Evolutionary conservation across 1,139 yeast genomes (phyloP).

Genomic region (Yamadazyma kanchanaburiensis): DNA sequence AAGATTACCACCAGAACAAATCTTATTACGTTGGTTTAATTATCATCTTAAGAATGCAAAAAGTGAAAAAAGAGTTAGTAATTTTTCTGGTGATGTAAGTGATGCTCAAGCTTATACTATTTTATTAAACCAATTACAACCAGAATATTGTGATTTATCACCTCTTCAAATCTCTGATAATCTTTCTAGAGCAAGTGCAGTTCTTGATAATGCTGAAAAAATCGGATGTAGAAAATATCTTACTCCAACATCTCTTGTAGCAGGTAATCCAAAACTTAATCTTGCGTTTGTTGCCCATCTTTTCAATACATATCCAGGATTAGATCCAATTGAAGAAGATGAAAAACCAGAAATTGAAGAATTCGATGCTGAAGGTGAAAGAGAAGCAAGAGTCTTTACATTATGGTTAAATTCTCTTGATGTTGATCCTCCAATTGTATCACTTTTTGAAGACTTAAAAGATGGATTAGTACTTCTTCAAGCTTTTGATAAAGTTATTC

Average conservation of each 20-base stretch:
- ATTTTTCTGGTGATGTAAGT: constrained; percentile 82
- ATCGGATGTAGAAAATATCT: constrained; percentile 90
- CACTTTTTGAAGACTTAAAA: constrained; percentile 88
- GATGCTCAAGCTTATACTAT: constrained; percentile 97
- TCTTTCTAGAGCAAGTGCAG: constrained; percentile 79
- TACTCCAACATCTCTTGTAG: constrained; percentile 88
- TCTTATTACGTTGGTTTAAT: constrained; percentile 94
- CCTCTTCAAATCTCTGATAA: constrained; percentile 79
- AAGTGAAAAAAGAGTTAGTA: constrained; percentile 79
- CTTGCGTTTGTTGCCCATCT: constrained; percentile 96
- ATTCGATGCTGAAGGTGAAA: constrained; percentile 98
- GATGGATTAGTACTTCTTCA: constrained; percentile 88
- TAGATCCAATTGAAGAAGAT: constrained; percentile 90
- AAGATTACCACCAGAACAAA: constrained; percentile 97
- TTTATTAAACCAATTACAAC: constrained; percentile 81
- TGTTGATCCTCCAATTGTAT: constrained; percentile 91
- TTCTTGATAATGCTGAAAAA: constrained; percentile 82
- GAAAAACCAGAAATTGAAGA: constrained; percentile 90
- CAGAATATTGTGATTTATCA: constrained; percentile 73
- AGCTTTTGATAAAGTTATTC: constrained; percentile 94
- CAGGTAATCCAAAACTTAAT: constrained; percentile 95
- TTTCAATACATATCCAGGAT: constrained; percentile 94
- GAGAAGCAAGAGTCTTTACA: constrained; percentile 98
- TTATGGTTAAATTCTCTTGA: constrained; percentile 95
- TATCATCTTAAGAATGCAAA: constrained; percentile 94